Percentiles rank a stretch among this genome's conserved stretches.
phyloP scores from a whole-genome alignment of 768 basidiomycete genomes.

The Termitomyces sp. region DNA sequence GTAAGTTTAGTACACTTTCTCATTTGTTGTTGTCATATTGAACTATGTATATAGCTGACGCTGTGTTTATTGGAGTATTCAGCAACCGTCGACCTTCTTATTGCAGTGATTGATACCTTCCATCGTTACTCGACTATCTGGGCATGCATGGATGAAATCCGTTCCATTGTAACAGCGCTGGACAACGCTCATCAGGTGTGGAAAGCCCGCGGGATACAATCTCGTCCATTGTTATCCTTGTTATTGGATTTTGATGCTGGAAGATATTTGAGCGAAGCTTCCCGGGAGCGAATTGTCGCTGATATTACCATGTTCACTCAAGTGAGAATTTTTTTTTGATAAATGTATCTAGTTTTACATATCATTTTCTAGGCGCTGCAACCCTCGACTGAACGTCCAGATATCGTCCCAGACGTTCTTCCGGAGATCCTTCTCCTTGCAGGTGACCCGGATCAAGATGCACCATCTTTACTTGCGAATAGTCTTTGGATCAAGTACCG shows the following conservation, averaged over 20 bases:
- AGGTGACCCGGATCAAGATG: conserved; percentile 51
- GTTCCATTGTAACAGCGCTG: conserved; percentile 54
- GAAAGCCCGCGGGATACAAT: conserved; percentile 62
- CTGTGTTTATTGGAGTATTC: conserved; percentile 50
- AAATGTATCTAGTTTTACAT: background rate
- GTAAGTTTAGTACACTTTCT: conserved; percentile 31
- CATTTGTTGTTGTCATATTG: background rate
- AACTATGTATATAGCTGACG: conserved; percentile 36
- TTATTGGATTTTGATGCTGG: conserved; percentile 63
- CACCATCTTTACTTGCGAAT: conserved; percentile 67
- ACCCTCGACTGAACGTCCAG: conserved; percentile 34
- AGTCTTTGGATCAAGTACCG: conserved; percentile 82
- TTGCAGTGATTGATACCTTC: conserved; percentile 66
- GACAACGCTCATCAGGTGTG: conserved; percentile 58
- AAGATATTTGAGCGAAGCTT: conserved; percentile 45
- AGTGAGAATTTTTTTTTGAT: conserved; percentile 30
- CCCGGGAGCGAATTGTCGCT: conserved; percentile 53
- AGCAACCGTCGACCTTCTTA: conserved; percentile 46
- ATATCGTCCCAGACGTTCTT: conserved; percentile 39
- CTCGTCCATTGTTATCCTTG: conserved; percentile 56
- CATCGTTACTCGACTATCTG: conserved; percentile 68
- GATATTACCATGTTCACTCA: conserved; percentile 61
- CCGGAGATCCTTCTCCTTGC: conserved; percentile 69
- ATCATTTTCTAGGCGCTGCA: conserved; percentile 37
- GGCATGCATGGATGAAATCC: conserved; percentile 64